Evolutionary conservation across 2,329 filamentous ascomycete species (phyloP), one percentile per base, ranked within the genome.

Genomic region (Xylariales sp.): DNA sequence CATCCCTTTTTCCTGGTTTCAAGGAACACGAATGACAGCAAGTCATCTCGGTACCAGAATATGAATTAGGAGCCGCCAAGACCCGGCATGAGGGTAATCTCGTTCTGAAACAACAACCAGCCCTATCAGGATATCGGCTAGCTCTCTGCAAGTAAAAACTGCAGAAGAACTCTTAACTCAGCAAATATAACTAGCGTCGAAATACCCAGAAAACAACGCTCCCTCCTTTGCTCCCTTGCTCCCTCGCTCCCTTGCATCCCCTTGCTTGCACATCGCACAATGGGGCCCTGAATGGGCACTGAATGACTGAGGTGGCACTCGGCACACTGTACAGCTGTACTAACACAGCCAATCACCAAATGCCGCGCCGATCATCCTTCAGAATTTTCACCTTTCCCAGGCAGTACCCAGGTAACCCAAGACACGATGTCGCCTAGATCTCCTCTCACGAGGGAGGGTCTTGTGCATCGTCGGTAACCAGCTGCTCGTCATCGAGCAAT

Each of bases 31-130:
- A 34, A 18, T 52, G 45, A 50, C 41, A 57, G 46, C 46, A 49
- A 63, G 39, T 36, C 18, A 50, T 45, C 32, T 43, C 46, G 32
- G 36, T 48, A 32, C 64, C 28, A 14, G 7, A 39, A 23, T 56
- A 60, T 39, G 55, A 52, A 46, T 50, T 39, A 41, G 48, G 65
- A n/a, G 43, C 23, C 34, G 60, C 62, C 62, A 62, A 62, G 58
- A 18, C 63, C 67, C 67, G 71, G 72, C 71, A 72, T 73, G 62
- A 75, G 68, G 65, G 65, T 68, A 70, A 73, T 75, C 68, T 72
- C 67, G 64, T 71, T 74, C 72, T 75, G 73, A 75, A 75, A 75
- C 73, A 69, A 23, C 50, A 70, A 68, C 67, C 70, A 71, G 71
- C 72, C 73, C 68, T 69, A 67, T 67, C 69, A 69, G 66, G 46